These are phyloP conservation scores for Microdochium nivale DNA, from an alignment of 2,329 filamentous ascomycete genomes.

Conservation along the genomic window DNA sequence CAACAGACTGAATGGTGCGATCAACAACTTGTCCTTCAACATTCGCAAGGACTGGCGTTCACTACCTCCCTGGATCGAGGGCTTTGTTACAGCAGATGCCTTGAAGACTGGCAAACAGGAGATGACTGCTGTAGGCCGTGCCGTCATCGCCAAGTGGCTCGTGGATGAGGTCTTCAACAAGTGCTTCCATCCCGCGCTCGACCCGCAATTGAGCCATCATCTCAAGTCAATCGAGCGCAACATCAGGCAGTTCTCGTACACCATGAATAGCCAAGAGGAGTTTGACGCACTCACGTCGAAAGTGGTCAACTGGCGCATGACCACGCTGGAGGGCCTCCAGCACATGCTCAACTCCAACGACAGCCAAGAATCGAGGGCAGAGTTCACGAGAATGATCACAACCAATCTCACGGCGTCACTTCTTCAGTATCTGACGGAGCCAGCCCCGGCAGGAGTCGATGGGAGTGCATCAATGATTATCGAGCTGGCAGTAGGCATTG, in stretches of 20 bases:
- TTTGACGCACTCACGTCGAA: constrained; percentile 81
- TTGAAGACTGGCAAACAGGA: constrained; percentile 85
- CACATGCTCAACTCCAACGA: constrained; percentile 58
- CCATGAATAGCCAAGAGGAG: constrained; percentile 72
- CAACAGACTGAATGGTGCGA: constrained; percentile 82
- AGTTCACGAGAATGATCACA: constrained; percentile 64
- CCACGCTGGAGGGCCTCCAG: constrained; percentile 84
- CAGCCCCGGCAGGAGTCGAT: constrained; percentile 72
- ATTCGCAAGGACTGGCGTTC: constrained; percentile 89
- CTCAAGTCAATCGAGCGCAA: constrained; percentile 84
- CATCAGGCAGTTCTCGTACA: constrained; percentile 69
- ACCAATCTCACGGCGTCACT: constrained; percentile 60
- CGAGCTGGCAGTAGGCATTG: constrained; percentile 79
- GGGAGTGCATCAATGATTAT: constrained; percentile 88
- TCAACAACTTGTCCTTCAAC: constrained; percentile 91
- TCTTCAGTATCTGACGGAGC: constrained; percentile 65
- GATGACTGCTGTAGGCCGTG: constrained; percentile 91
- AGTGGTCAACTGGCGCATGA: constrained; percentile 85
- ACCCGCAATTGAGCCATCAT: constrained; percentile 64
- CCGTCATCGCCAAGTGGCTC: constrained; percentile 82
- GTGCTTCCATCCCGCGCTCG: constrained; percentile 86
- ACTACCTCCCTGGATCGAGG: constrained; percentile 72
- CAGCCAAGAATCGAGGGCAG: constrained; percentile 55
- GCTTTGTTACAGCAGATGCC: constrained; percentile 76
- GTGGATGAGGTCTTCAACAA: constrained; percentile 85